These are phyloP conservation scores for Dryas drummondii DNA, from an alignment of 306 rosid genomes.

Conservation along the genomic window DNA sequence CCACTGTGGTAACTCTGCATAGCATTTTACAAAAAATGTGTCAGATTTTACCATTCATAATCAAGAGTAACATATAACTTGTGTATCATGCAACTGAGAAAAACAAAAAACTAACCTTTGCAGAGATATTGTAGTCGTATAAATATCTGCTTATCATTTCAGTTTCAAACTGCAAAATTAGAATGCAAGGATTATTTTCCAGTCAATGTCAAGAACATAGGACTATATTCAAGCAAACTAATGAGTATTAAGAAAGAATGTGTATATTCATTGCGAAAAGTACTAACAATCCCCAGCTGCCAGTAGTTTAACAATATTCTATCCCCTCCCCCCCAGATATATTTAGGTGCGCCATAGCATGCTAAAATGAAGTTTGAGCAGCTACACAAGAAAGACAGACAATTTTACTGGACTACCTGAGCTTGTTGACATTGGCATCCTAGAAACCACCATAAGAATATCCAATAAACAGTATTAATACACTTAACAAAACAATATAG, in stretches of 20 bases:
- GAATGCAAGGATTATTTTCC: slow-evolving; percentile 21
- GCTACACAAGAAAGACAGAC: slow-evolving; percentile 7
- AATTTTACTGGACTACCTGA: neutral
- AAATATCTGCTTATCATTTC: slow-evolving; percentile 70
- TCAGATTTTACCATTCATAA: slow-evolving; percentile 33
- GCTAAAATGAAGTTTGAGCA: slow-evolving; percentile 20
- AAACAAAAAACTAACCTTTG: slow-evolving; percentile 68
- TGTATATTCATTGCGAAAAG: slow-evolving; percentile 1
- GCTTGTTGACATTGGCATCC: neutral
- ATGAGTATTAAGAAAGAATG: slow-evolving; percentile 14
- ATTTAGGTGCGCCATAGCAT: slow-evolving; percentile 4
- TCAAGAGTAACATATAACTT: slow-evolving; percentile 17
- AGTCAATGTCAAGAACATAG: neutral
- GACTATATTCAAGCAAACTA: slow-evolving; percentile 20
- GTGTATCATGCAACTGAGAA: slow-evolving; percentile 24
- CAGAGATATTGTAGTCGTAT: slow-evolving; percentile 62
- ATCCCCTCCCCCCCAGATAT: slow-evolving; percentile 16
- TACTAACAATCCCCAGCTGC: slow-evolving; percentile 11
- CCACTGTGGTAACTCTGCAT: slow-evolving; percentile 83
- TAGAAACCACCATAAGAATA: neutral
- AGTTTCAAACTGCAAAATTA: slow-evolving; percentile 68
- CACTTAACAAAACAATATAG: neutral
- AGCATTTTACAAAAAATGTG: slow-evolving; percentile 25
- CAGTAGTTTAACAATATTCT: slow-evolving; percentile 9
- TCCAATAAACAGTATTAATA: neutral